Base-by-base conservation (phyloP, 2,329 filamentous ascomycete genomes). In the Trichoderma hamatum region DNA sequence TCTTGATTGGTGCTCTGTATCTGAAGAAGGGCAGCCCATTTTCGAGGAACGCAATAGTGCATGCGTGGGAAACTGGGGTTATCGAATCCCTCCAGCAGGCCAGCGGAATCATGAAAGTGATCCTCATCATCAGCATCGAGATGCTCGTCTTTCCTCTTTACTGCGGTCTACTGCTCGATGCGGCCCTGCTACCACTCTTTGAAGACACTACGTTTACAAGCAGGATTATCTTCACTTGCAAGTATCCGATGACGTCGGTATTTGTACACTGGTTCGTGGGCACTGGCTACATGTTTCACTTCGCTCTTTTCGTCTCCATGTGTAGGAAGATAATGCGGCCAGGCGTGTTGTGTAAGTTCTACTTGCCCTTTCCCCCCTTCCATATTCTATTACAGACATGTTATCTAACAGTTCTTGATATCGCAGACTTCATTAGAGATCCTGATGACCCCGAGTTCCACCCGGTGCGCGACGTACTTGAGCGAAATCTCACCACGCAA, bases 211-310 rank as follows among this genome's bases (percentile, higher is more conserved):
- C 92, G 0, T 80, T 97, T 63, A 86, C 86, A 72, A 93, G 92
- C 9, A 89, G 96, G 26, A 82, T 97, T 63, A 82, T 89, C 4
- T 99, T 97, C 75, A 93, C 93, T 2, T 83, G 88, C 67, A 85
- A 89, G 70, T 93, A 91, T 70, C 96, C 96, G 0, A 86, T 95
- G 73, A 97, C 94, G 0, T 97, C 95, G 16, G 88, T 96, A 16
- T 99, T 99, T 78, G 92, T 98, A 64, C 96, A 99, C 79, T 99
- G 96, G 96, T 99, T 99, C 76, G 91, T 97, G 68, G 96, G 96
- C 60, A 99, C 96, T 3, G 97, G 94, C 72, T 99, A 99, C 80
- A 99, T 99, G 96, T 99, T 99, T 82, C 96, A 99, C 78, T 99
- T 99, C 78, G 96, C 96, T 5, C 86, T 99, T 3, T 99, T 99